Percentiles rank a stretch among this genome's conserved stretches.
Conservation (phyloP, 139 green algal species). For the Chloropicon primus region DNA sequence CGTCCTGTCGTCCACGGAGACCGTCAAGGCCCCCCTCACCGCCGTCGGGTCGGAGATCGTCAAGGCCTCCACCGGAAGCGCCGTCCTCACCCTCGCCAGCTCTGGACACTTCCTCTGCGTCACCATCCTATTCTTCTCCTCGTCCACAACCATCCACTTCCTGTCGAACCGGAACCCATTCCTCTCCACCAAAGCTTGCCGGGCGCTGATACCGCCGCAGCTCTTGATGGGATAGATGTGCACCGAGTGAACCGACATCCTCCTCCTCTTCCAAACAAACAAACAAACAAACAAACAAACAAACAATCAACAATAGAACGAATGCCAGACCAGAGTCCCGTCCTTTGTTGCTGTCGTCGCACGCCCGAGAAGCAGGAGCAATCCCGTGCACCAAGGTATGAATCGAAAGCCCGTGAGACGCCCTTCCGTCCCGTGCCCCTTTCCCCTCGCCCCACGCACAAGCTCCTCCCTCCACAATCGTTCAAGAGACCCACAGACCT, state of each 20-base stretch:
- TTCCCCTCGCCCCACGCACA: too few relatives aligned
- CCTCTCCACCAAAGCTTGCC: not conserved
- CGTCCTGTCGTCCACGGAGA: not conserved
- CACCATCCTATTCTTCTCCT: not conserved
- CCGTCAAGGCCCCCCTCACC: not conserved
- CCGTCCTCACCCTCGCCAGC: not conserved
- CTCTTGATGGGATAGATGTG: not conserved
- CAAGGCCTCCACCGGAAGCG: not conserved
- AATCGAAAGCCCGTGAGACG: too few relatives aligned
- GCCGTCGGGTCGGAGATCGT: not conserved
- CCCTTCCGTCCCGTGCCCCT: too few relatives aligned
- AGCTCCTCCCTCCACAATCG: too few relatives aligned
- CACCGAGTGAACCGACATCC: not conserved
- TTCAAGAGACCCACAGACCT: too few relatives aligned
- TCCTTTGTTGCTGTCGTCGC: too few relatives aligned
- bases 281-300: too few relatives aligned
- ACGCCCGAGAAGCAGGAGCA: too few relatives aligned
- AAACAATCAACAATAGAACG: too few relatives aligned
- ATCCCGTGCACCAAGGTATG: too few relatives aligned
- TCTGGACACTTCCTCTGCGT: not conserved
- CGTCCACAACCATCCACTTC: not conserved
- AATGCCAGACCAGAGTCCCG: too few relatives aligned
- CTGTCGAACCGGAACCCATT: not conserved
- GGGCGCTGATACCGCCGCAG: not conserved
- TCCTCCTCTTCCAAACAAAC: too few relatives aligned